These are phyloP conservation scores for Pseudogymnoascus sp. DNA, from an alignment of 2,329 filamentous ascomycete species.

Conservation along the genomic window DNA sequence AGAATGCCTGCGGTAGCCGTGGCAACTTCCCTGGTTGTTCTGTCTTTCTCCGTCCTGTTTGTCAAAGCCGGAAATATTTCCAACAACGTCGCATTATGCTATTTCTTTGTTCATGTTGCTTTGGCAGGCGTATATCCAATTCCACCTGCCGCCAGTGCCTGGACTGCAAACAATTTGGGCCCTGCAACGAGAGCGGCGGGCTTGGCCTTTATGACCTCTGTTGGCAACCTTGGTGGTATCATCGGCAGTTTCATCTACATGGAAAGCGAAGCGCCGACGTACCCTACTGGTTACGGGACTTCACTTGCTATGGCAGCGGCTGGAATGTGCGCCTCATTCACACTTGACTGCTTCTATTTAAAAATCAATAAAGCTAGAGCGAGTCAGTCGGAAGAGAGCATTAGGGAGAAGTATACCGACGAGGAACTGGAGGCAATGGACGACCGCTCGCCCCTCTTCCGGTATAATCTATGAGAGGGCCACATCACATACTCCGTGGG, in stretches of 20 bases:
- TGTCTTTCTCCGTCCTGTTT: constrained; percentile 17
- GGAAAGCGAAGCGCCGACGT: constrained; percentile 27
- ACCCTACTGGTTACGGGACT: constrained; percentile 31
- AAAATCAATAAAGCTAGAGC: constrained; percentile 29
- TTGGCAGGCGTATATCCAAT: constrained; percentile 36
- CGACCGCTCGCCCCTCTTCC: constrained; percentile 28
- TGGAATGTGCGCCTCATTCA: constrained; percentile 6
- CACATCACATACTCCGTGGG: too few species aligned
- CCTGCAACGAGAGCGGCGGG: constrained; percentile 24
- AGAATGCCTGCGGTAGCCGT: constrained; percentile 40
- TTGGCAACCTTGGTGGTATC: constrained; percentile 27
- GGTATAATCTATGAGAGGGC: constrained; percentile 24
- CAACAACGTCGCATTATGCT: constrained; percentile 26
- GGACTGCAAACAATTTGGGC: constrained; percentile 34
- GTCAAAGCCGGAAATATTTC: constrained; percentile 5
- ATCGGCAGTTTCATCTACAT: constrained; percentile 33
- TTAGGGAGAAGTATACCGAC: constrained; percentile 15
- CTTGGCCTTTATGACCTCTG: constrained; percentile 24
- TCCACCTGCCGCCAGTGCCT: constrained; percentile 38
- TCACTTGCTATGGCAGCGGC: constrained; percentile 24
- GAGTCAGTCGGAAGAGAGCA: constrained; percentile 53
- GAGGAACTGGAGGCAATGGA: constrained; percentile 26
- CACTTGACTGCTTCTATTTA: constrained; percentile 12
- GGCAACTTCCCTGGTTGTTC: constrained; percentile 36
- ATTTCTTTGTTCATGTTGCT: constrained; percentile 32